A percentile compares a stretch with the other conserved stretches of the same genome.
phyloP scores from a whole-genome alignment of 2,329 filamentous ascomycete species.

The Cladosporium sp. region DNA sequence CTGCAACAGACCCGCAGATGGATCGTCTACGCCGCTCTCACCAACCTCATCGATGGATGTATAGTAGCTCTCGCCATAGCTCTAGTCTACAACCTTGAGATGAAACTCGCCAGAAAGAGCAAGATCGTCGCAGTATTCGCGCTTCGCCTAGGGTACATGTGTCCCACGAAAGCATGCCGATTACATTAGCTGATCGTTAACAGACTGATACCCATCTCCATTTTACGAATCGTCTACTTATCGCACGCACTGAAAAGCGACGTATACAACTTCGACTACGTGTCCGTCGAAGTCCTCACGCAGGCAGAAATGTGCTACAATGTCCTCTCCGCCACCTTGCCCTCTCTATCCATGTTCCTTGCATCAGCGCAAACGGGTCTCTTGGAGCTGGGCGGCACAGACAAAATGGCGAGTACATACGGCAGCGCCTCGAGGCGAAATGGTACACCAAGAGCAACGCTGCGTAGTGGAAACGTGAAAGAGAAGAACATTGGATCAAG shows the following conservation, averaged over 20 bases:
- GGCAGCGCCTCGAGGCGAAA: conserved; percentile 1
- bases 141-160: neutral
- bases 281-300: conserved; percentile 7
- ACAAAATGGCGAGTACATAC: neutral
- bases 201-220: neutral
- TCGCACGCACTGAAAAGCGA: neutral
- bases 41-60: neutral
- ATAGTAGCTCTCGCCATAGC: neutral
- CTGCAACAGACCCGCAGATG: neutral
- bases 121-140: conserved; percentile 1
- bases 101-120: neutral
- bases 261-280: conserved; percentile 3
- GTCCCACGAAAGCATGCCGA: neutral
- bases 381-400: conserved; percentile 4
- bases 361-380: neutral
- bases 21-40: neutral
- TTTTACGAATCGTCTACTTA: neutral
- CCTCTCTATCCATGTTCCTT: conserved; percentile 18
- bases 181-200: neutral
- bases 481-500: neutral
- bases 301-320: conserved; percentile 19
- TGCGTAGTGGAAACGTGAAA: neutral
- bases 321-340: conserved; percentile 18
- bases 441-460: neutral
- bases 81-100: neutral